Conservation (phyloP, 805 yeast genomes). For the Pichia gijzeniarum region DNA sequence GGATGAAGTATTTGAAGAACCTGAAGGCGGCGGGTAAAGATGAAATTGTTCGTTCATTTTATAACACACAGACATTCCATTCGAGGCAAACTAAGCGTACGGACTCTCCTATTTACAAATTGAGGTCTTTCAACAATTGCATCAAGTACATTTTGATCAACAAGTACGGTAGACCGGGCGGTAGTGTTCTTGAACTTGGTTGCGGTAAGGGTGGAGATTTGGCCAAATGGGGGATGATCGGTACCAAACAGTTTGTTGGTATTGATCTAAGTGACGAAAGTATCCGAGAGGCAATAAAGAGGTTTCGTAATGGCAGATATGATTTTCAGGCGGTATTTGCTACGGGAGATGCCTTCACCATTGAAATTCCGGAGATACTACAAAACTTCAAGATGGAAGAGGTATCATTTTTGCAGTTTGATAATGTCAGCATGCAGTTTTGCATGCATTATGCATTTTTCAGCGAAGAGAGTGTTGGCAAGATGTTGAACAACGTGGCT, state of each 20-base stretch:
- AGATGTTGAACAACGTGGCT: slow-evolving; percentile 67
- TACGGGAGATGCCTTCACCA: slow-evolving; percentile 87
- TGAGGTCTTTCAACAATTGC: slow-evolving; percentile 86
- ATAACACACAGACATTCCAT: slow-evolving; percentile 74
- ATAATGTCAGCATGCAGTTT: slow-evolving; percentile 84
- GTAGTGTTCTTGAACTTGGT: slow-evolving; percentile 74
- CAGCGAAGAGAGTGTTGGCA: slow-evolving; percentile 70
- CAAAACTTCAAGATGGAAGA: slow-evolving; percentile 57
- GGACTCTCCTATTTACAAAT: slow-evolving; percentile 75
- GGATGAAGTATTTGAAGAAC: slow-evolving; percentile 26
- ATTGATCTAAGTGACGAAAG: slow-evolving; percentile 89
- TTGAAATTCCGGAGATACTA: slow-evolving; percentile 60
- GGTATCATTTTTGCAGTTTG: slow-evolving; percentile 60
- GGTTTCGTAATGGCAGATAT: slow-evolving; percentile 50
- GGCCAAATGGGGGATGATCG: slow-evolving; percentile 76
- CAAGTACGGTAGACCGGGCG: slow-evolving; percentile 50
- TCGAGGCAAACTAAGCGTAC: slow-evolving; percentile 58
- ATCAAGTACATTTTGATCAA: slow-evolving; percentile 81
- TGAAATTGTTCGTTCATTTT: slow-evolving; percentile 71
- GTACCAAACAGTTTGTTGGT: slow-evolving; percentile 75
- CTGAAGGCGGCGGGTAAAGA: slow-evolving; percentile 39
- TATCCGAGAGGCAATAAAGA: slow-evolving; percentile 71
- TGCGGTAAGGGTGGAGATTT: slow-evolving; percentile 99
- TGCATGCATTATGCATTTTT: slow-evolving; percentile 94
- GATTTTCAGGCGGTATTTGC: slow-evolving; percentile 61